phyloP scores from a whole-genome alignment of 306 rosid species.

The Begonia masoniana region DNA sequence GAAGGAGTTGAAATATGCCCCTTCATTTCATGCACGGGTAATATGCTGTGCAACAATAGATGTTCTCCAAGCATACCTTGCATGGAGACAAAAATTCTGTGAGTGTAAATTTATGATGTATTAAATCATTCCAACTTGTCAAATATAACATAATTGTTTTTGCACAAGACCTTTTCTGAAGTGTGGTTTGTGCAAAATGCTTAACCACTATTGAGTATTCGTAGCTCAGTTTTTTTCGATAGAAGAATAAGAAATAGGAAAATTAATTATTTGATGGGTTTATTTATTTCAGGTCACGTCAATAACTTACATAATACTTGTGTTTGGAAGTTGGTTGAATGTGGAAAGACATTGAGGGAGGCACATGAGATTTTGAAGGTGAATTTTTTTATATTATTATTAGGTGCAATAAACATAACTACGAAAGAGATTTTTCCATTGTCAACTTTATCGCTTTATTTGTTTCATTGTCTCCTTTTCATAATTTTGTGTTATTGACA shows the following conservation, averaged over 20 bases:
- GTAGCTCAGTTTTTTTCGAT: too few relatives aligned
- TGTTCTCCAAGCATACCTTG: slow-evolving; percentile 65
- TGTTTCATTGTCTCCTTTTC: neutral
- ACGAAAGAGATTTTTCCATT: neutral
- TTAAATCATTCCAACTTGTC: too few relatives aligned
- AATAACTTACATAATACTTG: slow-evolving; percentile 48
- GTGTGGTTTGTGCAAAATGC: too few relatives aligned
- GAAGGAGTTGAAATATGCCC: slow-evolving; percentile 35
- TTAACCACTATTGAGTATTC: too few relatives aligned
- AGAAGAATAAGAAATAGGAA: too few relatives aligned
- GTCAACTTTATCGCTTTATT: neutral
- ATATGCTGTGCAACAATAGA: slow-evolving; percentile 48
- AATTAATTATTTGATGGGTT: too few relatives aligned
- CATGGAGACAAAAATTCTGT: slow-evolving; percentile 75
- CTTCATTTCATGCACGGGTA: slow-evolving; percentile 50
- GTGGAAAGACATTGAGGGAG: slow-evolving; percentile 41
- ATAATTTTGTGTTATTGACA: neutral
- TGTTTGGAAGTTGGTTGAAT: slow-evolving; percentile 50
- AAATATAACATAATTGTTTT: too few relatives aligned
- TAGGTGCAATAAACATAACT: too few relatives aligned
- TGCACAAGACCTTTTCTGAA: too few relatives aligned
- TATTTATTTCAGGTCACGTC: slow-evolving; percentile 32
- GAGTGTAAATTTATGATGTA: slow-evolving; percentile 6
- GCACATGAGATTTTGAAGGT: slow-evolving; percentile 38
- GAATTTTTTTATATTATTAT: slow-evolving; percentile 1